Conservation (phyloP, 2,329 filamentous ascomycete genomes). For the Dactylellina leptospora region DNA sequence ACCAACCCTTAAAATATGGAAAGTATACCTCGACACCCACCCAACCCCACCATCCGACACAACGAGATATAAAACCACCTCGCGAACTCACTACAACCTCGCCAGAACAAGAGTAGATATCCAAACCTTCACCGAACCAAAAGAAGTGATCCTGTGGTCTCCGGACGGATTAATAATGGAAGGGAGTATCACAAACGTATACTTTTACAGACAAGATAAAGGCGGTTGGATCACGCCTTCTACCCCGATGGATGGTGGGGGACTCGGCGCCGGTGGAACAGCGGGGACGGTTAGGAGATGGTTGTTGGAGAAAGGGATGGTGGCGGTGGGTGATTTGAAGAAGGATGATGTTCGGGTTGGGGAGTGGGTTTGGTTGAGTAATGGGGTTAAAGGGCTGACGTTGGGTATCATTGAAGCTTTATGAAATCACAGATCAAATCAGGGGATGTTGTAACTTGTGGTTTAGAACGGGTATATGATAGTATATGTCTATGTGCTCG, state of each 20-base stretch:
- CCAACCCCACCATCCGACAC: slow-evolving; percentile 68
- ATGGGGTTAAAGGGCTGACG: slow-evolving; percentile 42
- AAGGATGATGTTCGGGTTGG: slow-evolving; percentile 29
- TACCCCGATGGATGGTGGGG: slow-evolving; percentile 17
- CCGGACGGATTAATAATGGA: slow-evolving; percentile 75
- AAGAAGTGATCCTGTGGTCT: slow-evolving; percentile 68
- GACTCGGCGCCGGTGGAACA: slow-evolving; percentile 20
- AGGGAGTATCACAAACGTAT: slow-evolving; percentile 81
- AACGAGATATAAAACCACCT: slow-evolving; percentile 86
- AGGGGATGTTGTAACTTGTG: neutral
- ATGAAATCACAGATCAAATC: neutral
- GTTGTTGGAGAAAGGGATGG: slow-evolving; percentile 45
- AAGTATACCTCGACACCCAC: slow-evolving; percentile 65
- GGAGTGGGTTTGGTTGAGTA: slow-evolving; percentile 45
- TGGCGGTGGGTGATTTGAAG: slow-evolving; percentile 48
- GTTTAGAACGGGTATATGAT: neutral
- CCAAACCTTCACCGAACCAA: slow-evolving; percentile 62
- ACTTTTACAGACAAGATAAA: slow-evolving; percentile 71
- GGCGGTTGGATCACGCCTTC: slow-evolving; percentile 80
- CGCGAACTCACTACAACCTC: slow-evolving; percentile 74
- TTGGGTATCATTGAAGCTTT: slow-evolving; percentile 31
- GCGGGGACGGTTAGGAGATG: slow-evolving; percentile 42
- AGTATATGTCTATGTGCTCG: slow-evolving; percentile 17
- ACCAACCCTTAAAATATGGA: slow-evolving; percentile 55
- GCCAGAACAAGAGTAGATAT: slow-evolving; percentile 73